Evolutionary conservation across 2,329 filamentous ascomycete genomes (phyloP).

Genomic region (Fusarium sp.): DNA sequence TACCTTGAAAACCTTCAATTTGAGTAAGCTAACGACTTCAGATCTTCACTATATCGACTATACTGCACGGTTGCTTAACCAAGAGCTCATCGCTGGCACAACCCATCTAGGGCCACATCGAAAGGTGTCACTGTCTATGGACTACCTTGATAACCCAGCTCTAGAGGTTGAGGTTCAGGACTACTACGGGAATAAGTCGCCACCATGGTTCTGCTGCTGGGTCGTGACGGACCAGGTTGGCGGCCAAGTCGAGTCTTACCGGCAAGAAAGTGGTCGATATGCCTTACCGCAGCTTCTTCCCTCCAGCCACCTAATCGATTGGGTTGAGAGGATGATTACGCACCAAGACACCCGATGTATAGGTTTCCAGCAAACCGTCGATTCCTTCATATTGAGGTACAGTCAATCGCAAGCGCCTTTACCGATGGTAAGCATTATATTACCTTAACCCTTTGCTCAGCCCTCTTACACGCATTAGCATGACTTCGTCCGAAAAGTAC

Average conservation of each 20-base stretch:
- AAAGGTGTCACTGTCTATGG: slow-evolving; percentile 46
- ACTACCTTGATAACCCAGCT: slow-evolving; percentile 46
- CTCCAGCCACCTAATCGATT: slow-evolving; percentile 39
- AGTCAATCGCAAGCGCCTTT: slow-evolving; percentile 39
- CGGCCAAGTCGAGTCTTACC: slow-evolving; percentile 46
- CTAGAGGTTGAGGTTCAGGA: slow-evolving; percentile 46
- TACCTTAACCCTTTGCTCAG: neutral
- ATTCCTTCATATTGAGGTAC: slow-evolving; percentile 48
- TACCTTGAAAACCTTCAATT: neutral
- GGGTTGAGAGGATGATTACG: slow-evolving; percentile 45
- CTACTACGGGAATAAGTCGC: slow-evolving; percentile 42
- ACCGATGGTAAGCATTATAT: slow-evolving; percentile 42
- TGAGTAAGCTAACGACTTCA: slow-evolving; percentile 14
- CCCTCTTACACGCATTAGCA: slow-evolving; percentile 32
- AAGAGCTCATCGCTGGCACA: slow-evolving; percentile 49
- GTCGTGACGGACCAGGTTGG: slow-evolving; percentile 48
- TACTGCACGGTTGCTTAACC: slow-evolving; percentile 45
- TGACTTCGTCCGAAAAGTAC: slow-evolving; percentile 46
- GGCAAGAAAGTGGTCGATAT: slow-evolving; percentile 48
- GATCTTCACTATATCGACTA: slow-evolving; percentile 50
- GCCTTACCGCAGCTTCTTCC: slow-evolving; percentile 46
- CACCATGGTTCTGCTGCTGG: slow-evolving; percentile 50
- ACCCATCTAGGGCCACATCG: slow-evolving; percentile 48
- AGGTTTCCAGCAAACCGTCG: slow-evolving; percentile 48
- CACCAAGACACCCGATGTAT: slow-evolving; percentile 46